Evolutionary conservation across 2,329 filamentous ascomycete genomes (phyloP), one percentile per base, ranked within the genome.

Genomic region (Penicillium griseofulvum): DNA sequence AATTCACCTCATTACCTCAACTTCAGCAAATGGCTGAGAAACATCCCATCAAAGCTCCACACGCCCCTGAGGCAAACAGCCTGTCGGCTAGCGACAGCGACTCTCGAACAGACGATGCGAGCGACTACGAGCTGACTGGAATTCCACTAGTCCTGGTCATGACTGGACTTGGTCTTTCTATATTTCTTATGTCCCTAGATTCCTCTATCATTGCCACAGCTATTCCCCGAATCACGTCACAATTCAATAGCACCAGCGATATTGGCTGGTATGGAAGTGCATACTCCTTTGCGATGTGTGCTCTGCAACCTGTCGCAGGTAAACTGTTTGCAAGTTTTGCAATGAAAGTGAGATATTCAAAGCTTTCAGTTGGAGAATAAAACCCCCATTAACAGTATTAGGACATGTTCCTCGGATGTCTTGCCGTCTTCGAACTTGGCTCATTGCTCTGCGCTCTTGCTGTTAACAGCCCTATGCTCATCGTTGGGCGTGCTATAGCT

Each of bases 391-490:
- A 43, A 29, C 26, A 29, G 2, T 43, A 9, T 43, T 6, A 43
- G 41, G 11, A 6, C 26, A 29, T 43, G 26, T 43, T 43, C 10
- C 26, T 43, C 11, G 41, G 41, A 29, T 19, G 26, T 29, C 26
- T 29, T 29, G n/a, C n/a, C 7, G 11, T 43, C n/a, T 43, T 43
- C 26, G 41, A 43, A 9, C 26, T 43, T 43, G 41, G 41, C 6
- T 29, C 41, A 29, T 29, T 29, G 26, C 41, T 43, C 26, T 43
- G 41, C 11, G n/a, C 41, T n/a, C 41, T 43, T 43, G 41, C 41
- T 9, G 10, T 43, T 2, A 43, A 29, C 26, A 43, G 26, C 9
- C n/a, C 41, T 14, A 43, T 43, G 41, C 41, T 43, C n/a, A 43
- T 29, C 2, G 6, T 43, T 1, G 26, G 41, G 1, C 41, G 26